Base-by-base conservation (phyloP, 1,284 basidiomycete genomes). In the Ganoderma lingzhi region DNA sequence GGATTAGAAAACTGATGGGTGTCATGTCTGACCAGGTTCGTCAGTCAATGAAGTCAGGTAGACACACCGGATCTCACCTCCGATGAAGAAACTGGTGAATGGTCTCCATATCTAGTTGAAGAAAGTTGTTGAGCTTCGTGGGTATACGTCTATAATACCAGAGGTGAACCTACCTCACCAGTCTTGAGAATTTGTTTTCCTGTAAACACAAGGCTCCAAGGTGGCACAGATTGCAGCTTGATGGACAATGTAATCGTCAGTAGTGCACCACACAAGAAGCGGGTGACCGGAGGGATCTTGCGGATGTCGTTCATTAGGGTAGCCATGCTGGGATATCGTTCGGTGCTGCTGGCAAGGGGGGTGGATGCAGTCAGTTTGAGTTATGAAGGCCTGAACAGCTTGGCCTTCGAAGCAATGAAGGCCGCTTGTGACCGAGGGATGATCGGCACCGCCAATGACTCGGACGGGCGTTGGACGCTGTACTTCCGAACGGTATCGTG, bases 221-320 rank as follows among this genome's bases (percentile, higher is more conserved):
- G 80, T 2, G 85, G 82, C 23, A 94, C 76, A 8, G 95, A 69
- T 15, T 87, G 80, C 71, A 93, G 79, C 69, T 93, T 79, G 48
- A 87, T 83, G 0, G 94, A 87, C 0, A 92, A 42, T 0, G 94
- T 88, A 48, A 95, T 82, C 0, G 81, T 87, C 1, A 92, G 77
- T 2, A 89, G 88, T 1, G 92, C 90, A 12, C 81, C 83, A 63
- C 90, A 85, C 28, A 96, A 79, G 70, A 90, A 89, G 41, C 95
- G 88, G 2, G 96, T 96, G 28, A 97, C 92, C 59, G 94, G 92
- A 0, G 95, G 95, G 2, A 97, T 94, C 82, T 95, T 95, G 73
- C 84, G 85, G 64, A 95, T 80, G 82, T 95, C 93, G 60, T 80
- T 78, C 76, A 78, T 75, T 70, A 83, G 76, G 5, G n/a, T 39